phyloP scores from a whole-genome alignment of 2,329 filamentous ascomycete species.

The Alternaria triticimaculans region DNA sequence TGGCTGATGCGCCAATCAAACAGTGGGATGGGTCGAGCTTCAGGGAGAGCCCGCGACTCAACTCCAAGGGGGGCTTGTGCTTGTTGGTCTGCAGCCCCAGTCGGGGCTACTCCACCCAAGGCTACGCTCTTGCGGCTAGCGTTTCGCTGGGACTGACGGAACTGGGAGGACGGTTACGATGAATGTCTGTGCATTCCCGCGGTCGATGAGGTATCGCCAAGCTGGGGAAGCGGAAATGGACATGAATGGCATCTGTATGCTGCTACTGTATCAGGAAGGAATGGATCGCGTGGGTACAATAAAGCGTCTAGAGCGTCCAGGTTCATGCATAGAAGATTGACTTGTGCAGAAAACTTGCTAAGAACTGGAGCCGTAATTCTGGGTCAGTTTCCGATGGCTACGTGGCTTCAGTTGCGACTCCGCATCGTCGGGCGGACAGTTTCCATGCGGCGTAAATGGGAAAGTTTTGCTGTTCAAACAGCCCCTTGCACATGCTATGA shows the following conservation, averaged over 20 bases:
- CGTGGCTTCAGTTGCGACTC: constrained; percentile 15
- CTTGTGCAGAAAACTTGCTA: background rate
- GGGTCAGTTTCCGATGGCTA: constrained; percentile 4
- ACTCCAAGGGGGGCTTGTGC: background rate
- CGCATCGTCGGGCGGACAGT: background rate
- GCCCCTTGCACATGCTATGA: background rate
- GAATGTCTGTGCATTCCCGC: constrained; percentile 17
- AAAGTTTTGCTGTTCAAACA: background rate
- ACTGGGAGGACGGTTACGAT: constrained; percentile 9
- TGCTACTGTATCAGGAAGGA: constrained; percentile 8
- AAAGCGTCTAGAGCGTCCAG: constrained; percentile 2
- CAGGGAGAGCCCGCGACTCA: constrained; percentile 3
- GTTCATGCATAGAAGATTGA: constrained; percentile 15
- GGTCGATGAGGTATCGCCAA: constrained; percentile 20
- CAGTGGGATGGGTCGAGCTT: background rate
- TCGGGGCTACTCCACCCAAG: background rate
- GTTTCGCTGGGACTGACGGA: constrained; percentile 2
- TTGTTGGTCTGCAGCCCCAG: constrained; percentile 1
- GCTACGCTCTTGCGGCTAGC: constrained; percentile 9
- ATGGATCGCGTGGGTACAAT: background rate
- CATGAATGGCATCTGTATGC: background rate
- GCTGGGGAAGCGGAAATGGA: constrained; percentile 19
- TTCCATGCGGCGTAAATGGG: background rate
- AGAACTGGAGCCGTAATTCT: background rate
- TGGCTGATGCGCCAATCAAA: constrained; percentile 1